phyloP scores from a whole-genome alignment of 495 filamentous ascomycete genomes.

The Lasiosphaeria miniovina region DNA sequence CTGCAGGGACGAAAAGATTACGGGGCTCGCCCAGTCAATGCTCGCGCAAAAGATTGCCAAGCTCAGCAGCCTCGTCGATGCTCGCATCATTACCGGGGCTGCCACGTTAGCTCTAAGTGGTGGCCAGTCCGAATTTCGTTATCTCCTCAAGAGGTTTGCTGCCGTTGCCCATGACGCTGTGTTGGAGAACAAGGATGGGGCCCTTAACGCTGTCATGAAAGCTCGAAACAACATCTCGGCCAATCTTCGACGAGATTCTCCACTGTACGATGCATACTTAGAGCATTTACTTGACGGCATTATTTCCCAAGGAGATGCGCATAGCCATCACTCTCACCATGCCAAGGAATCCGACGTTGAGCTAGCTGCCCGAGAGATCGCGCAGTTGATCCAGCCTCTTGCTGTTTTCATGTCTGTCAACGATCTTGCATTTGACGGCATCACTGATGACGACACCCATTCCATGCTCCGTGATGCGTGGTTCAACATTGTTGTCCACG shows the following conservation, averaged over 20 bases:
- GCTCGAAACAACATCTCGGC: constrained; percentile 77
- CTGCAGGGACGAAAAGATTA: constrained; percentile 86
- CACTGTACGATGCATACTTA: constrained; percentile 73
- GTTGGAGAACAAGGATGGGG: constrained; percentile 56
- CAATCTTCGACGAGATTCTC: constrained; percentile 61
- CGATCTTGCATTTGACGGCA: constrained; percentile 39
- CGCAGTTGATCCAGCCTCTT: constrained; percentile 75
- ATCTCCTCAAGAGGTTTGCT: constrained; percentile 78
- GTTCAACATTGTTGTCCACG: constrained; percentile 95
- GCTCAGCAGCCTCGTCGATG: constrained; percentile 70
- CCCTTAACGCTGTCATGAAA: constrained; percentile 62
- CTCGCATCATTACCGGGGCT: constrained; percentile 76
- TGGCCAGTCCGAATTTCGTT: constrained; percentile 72
- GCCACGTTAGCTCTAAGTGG: constrained; percentile 73
- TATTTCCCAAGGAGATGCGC: constrained; percentile 81
- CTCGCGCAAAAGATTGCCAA: constrained; percentile 88
- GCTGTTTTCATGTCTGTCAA: constrained; percentile 67
- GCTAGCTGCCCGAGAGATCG: constrained; percentile 78
- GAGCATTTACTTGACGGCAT: constrained; percentile 82
- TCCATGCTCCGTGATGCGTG: constrained; percentile 84
- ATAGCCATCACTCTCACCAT: constrained; percentile 46
- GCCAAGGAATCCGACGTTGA: constrained; percentile 70
- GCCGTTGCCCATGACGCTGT: constrained; percentile 69
- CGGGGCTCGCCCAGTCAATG: constrained; percentile 92
- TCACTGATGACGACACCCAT: constrained; percentile 58